Percentiles rank a stretch among this genome's conserved stretches.
Conservation (phyloP, 2,329 filamentous ascomycete genomes). For the Calcarisporium arbuscula region DNA sequence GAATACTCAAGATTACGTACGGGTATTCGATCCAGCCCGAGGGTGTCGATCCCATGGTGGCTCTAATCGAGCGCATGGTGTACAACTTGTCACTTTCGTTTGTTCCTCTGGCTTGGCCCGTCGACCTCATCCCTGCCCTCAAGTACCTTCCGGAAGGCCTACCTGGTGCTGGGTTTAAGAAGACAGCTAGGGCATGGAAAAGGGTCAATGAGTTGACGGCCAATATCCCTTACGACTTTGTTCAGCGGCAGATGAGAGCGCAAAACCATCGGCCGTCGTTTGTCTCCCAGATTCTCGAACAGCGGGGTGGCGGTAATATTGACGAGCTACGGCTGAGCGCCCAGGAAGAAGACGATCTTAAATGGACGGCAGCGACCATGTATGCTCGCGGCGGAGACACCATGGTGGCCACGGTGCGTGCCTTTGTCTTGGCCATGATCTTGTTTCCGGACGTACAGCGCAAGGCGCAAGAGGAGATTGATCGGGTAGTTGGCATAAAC, state of each 20-base stretch:
- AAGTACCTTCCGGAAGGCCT: slow-evolving; percentile 13
- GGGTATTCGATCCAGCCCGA: slow-evolving; percentile 17
- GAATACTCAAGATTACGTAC: slow-evolving; percentile 14
- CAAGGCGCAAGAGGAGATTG: slow-evolving; percentile 19
- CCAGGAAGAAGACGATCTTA: slow-evolving; percentile 1
- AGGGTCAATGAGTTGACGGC: not conserved
- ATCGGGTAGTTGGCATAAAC: slow-evolving; percentile 20
- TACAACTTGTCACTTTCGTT: slow-evolving; percentile 13
- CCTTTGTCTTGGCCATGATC: slow-evolving; percentile 17
- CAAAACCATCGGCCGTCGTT: not conserved
- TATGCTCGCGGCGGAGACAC: slow-evolving; percentile 7
- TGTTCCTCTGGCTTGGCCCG: slow-evolving; percentile 14
- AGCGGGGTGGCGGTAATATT: too few relatives aligned
- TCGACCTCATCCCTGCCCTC: slow-evolving; percentile 18
- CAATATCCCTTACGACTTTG: slow-evolving; percentile 2
- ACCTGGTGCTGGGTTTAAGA: slow-evolving; percentile 16
- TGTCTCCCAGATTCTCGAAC: too few relatives aligned
- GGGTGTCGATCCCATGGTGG: slow-evolving; percentile 15
- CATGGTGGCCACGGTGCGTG: slow-evolving; percentile 2
- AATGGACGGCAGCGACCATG: not conserved
- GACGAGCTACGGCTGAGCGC: too few relatives aligned
- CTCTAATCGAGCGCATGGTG: slow-evolving; percentile 15
- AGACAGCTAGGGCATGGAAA: slow-evolving; percentile 9
- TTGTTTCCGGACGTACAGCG: slow-evolving; percentile 16
- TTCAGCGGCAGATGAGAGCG: slow-evolving; percentile 1